These are phyloP conservation scores for Cicer chorassanicum DNA, from an alignment of 306 rosid species.

Conservation along the genomic window DNA sequence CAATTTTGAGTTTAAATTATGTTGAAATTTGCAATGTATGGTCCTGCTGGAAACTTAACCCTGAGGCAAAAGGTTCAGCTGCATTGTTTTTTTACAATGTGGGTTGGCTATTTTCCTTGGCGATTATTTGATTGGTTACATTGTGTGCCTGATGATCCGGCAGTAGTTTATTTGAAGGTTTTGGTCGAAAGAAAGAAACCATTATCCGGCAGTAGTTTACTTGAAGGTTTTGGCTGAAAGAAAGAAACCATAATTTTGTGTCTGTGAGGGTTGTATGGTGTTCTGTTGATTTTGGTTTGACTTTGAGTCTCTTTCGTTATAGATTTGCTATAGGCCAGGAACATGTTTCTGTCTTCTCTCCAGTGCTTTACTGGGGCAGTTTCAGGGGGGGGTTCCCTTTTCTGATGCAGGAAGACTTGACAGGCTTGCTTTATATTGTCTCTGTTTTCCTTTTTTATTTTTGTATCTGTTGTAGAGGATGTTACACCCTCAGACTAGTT, in stretches of 20 bases:
- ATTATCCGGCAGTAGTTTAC: neutral
- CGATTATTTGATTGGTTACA: neutral
- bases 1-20: neutral
- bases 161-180: slow-evolving; percentile 7
- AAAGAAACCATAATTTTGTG: neutral
- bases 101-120: neutral
- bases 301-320: neutral
- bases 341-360: neutral
- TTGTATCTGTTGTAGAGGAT: slow-evolving; percentile 3
- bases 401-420: slow-evolving; percentile 10
- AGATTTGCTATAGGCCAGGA: slow-evolving; percentile 16
- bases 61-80: neutral
- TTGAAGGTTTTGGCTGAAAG: slow-evolving; percentile 10
- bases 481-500: neutral
- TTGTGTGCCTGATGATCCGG: neutral
- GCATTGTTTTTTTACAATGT: slow-evolving; percentile 1
- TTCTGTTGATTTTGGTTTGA: neutral
- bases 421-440: slow-evolving; percentile 11
- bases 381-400: neutral
- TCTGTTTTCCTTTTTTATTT: slow-evolving; percentile 25
- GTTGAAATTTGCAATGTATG: neutral
- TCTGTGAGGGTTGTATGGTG: neutral
- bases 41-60: neutral
- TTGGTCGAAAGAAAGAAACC: neutral
- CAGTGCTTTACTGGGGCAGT: neutral